Evolutionary conservation across 176 grass and related monocot species (phyloP).

Genomic region (Carex myosuroides): DNA sequence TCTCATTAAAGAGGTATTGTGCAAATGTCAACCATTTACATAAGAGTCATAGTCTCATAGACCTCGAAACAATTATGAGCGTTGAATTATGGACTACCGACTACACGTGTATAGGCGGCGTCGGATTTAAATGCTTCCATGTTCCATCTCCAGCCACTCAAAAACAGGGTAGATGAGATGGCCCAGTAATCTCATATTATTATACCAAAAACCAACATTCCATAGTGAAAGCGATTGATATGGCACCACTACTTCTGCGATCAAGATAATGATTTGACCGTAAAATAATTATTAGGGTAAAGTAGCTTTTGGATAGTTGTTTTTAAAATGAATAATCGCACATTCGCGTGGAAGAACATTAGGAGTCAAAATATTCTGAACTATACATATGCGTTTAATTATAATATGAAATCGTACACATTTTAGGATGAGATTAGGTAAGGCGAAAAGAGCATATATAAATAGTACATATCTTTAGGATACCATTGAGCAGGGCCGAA

Average conservation of each 20-base stretch:
- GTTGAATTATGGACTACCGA: not conserved
- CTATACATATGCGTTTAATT: not conserved
- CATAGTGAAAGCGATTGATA: conserved; percentile 3
- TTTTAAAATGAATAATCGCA: not conserved
- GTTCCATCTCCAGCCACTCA: not conserved
- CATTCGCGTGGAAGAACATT: not conserved
- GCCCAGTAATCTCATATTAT: conserved; percentile 5
- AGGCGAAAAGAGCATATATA: not conserved
- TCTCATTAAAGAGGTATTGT: not conserved
- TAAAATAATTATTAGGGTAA: not conserved
- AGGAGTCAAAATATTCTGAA: not conserved
- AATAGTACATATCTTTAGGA: not conserved
- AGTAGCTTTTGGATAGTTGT: not conserved
- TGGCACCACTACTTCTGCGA: not conserved
- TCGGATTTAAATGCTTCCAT: not conserved
- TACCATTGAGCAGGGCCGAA: not conserved
- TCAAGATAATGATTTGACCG: not conserved
- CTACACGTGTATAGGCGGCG: not conserved
- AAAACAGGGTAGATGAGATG: not conserved
- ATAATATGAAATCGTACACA: not conserved
- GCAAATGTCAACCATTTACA: not conserved
- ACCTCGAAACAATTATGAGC: not conserved
- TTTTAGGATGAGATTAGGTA: not conserved
- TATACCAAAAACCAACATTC: conserved; percentile 3
- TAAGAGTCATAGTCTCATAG: not conserved